phyloP scores from a whole-genome alignment of 805 yeast species.

The Wickerhamomyces rabaulensis region DNA sequence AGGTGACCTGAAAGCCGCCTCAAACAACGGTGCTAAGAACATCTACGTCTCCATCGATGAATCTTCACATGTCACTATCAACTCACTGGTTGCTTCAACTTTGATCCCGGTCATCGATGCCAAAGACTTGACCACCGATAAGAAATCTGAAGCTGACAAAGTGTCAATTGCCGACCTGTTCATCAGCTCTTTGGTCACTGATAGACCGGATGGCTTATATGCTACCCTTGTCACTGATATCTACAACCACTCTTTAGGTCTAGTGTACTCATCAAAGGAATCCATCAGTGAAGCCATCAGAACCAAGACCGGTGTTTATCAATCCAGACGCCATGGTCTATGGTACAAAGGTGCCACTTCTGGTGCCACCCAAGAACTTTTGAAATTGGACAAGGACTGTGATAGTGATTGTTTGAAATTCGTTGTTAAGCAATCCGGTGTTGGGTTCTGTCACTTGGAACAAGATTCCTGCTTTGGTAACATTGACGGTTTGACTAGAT shows the following conservation, averaged over 20 bases:
- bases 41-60: constrained; percentile 13
- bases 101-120: constrained; percentile 22
- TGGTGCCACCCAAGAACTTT: constrained; percentile 86
- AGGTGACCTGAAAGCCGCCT: constrained; percentile 15
- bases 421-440: constrained; percentile 77
- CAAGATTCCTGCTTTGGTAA: constrained; percentile 78
- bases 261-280: constrained; percentile 83
- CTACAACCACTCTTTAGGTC: constrained; percentile 72
- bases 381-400: constrained; percentile 73
- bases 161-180: constrained; percentile 40
- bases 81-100: constrained; percentile 17
- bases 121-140: constrained; percentile 16
- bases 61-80: constrained; percentile 10
- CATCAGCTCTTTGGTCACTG: constrained; percentile 57
- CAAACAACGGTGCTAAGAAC: constrained; percentile 14
- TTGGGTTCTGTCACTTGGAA: constrained; percentile 89
- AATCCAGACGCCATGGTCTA: constrained; percentile 84
- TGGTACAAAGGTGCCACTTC: constrained; percentile 97
- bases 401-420: constrained; percentile 90
- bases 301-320: constrained; percentile 85
- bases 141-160: constrained; percentile 12
- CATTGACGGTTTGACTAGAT: constrained; percentile 56
- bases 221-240: constrained; percentile 76
- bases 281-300: constrained; percentile 79
- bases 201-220: constrained; percentile 80